These are phyloP conservation scores for Barnettozyma sp. DNA, from an alignment of 805 yeast species.

Conservation along the genomic window DNA sequence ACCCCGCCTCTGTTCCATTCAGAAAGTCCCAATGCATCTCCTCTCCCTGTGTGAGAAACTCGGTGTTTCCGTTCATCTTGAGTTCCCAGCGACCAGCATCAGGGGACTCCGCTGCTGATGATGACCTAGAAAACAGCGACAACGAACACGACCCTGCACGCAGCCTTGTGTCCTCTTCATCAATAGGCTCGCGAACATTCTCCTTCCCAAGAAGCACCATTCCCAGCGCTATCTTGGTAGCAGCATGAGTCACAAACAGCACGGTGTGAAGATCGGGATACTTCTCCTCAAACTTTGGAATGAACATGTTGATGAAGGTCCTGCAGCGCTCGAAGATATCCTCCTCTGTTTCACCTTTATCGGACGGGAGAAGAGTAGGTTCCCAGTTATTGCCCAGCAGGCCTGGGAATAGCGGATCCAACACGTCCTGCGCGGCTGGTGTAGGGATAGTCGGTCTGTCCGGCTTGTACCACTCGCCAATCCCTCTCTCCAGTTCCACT, in stretches of 20 bases:
- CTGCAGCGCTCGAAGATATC: conserved; percentile 61
- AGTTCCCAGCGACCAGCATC: conserved; percentile 46
- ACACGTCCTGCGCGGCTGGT: conserved; percentile 48
- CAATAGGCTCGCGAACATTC: conserved; percentile 45
- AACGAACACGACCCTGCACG: conserved; percentile 84
- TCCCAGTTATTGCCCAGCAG: conserved; percentile 40
- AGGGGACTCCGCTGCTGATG: conserved; percentile 11
- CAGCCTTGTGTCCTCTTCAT: conserved; percentile 38
- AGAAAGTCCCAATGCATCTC: conserved; percentile 93
- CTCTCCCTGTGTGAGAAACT: conserved; percentile 68
- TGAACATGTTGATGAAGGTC: conserved; percentile 46
- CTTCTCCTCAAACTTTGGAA: conserved; percentile 48
- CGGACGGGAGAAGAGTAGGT: conserved; percentile 53
- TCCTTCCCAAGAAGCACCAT: conserved; percentile 55
- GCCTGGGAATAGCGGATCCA: conserved; percentile 51
- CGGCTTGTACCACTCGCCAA: conserved; percentile 90
- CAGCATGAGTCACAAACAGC: conserved; percentile 86
- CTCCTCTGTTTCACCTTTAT: conserved; percentile 65
- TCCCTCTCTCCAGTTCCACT: conserved; percentile 68
- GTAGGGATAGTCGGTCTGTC: conserved; percentile 60
- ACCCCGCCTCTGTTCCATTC: conserved; percentile 77
- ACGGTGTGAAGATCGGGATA: conserved; percentile 58
- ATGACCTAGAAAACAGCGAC: conserved; percentile 45
- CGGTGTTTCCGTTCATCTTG: conserved; percentile 65
- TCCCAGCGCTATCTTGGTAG: conserved; percentile 84